Conservation (phyloP, 1,284 basidiomycete genomes). For the Cutaneotrichosporon sp. region DNA sequence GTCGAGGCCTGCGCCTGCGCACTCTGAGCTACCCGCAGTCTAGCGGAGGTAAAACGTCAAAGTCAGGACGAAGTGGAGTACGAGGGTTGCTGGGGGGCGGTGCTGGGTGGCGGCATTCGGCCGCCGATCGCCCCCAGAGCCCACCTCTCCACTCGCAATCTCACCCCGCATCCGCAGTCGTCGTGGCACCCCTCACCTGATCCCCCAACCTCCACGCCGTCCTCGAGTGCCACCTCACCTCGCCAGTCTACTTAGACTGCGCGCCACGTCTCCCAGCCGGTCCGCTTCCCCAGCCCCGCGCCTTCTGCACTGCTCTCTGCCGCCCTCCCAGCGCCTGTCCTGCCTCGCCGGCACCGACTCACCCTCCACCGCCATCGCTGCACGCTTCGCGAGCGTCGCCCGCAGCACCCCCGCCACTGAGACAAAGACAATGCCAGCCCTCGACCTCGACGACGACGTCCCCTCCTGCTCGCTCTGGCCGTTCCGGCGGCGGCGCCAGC, state of each 20-base stretch:
- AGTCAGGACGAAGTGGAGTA: neutral
- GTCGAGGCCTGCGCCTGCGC: too few relatives aligned
- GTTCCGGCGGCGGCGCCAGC: neutral
- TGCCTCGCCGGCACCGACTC: neutral
- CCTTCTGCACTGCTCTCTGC: neutral
- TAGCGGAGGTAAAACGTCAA: neutral
- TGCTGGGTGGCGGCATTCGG: too few relatives aligned
- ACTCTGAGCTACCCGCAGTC: too few relatives aligned
- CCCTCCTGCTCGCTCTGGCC: slow-evolving; percentile 3
- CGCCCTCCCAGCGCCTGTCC: neutral
- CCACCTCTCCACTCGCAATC: neutral
- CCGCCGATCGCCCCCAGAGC: too few relatives aligned
- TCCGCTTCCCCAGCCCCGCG: neutral
- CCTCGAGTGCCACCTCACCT: neutral
- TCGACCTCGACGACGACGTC: slow-evolving; percentile 6
- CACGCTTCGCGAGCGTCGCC: neutral
- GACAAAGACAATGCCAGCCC: neutral
- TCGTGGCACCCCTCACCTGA: neutral
- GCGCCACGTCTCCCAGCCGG: neutral
- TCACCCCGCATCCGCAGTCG: too few relatives aligned
- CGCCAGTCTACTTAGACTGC: neutral
- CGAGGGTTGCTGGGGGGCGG: neutral
- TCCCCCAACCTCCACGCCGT: neutral
- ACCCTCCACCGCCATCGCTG: neutral
- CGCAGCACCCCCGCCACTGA: neutral